Evolutionary conservation across 208 protist genomes (phyloP).

Genomic region (Leptomonas pyrrhocoris): DNA sequence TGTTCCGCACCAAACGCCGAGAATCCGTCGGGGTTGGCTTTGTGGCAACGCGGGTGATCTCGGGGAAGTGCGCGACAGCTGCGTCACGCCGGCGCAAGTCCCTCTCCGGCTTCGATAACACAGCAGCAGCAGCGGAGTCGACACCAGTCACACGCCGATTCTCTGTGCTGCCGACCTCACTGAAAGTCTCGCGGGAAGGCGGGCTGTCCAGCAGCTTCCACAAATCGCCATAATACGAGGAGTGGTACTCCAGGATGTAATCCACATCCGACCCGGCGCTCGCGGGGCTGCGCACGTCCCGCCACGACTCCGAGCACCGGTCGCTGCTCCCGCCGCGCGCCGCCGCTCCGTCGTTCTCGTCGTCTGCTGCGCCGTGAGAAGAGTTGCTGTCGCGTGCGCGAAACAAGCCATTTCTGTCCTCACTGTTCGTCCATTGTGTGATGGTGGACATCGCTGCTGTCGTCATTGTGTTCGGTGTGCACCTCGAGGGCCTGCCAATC

Average conservation of each 20-base stretch:
- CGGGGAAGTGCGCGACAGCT: not conserved
- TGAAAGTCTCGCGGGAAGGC: constrained; percentile 9
- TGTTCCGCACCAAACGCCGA: not conserved
- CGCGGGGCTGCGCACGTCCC: not conserved
- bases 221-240: constrained; percentile 18
- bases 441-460: not conserved
- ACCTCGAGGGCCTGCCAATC: not conserved
- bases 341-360: not conserved
- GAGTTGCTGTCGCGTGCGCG: no score
- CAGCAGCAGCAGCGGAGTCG: not conserved
- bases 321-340: not conserved
- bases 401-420: no score
- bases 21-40: not conserved
- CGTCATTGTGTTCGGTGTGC: not conserved
- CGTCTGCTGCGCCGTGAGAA: not conserved
- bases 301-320: not conserved
- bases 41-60: not conserved
- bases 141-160: not conserved
- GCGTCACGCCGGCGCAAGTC: not conserved
- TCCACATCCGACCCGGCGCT: constrained; percentile 14
- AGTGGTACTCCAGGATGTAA: constrained; percentile 20
- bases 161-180: not conserved
- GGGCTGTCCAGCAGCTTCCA: not conserved
- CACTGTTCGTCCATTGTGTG: no score
- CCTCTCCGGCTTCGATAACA: not conserved